Evolutionary conservation across 2,329 filamentous ascomycete species (phyloP).

Genomic region (Beauveria scarabaeidicola): DNA sequence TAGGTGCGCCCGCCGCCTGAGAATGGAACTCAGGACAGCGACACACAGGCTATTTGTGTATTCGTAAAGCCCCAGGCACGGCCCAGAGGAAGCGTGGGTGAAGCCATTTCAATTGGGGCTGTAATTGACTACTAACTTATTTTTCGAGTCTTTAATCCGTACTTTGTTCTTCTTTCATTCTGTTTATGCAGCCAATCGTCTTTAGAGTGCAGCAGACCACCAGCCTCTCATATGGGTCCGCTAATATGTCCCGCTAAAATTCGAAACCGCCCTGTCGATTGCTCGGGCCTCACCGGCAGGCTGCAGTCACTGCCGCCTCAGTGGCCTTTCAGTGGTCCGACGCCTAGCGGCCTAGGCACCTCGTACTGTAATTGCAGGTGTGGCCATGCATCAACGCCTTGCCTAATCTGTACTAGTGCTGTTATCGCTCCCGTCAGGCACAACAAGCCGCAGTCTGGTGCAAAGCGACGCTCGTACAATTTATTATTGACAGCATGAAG

Average conservation of each 20-base stretch:
- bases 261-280: background rate
- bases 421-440: conserved; percentile 3
- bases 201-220: background rate
- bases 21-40: too few relatives aligned
- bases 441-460: conserved; percentile 10
- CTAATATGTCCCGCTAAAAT: background rate
- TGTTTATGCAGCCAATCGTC: too few relatives aligned
- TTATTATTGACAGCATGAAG: background rate
- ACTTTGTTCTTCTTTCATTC: too few relatives aligned
- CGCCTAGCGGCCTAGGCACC: too few relatives aligned
- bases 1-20: too few relatives aligned
- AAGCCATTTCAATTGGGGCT: too few relatives aligned
- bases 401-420: background rate
- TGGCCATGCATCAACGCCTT: background rate
- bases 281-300: background rate
- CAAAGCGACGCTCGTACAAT: background rate
- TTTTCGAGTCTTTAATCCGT: too few relatives aligned
- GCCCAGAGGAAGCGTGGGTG: too few relatives aligned
- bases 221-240: background rate
- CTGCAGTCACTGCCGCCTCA: background rate
- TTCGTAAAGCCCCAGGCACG: too few relatives aligned
- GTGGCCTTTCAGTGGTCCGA: background rate
- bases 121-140: too few relatives aligned
- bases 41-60: too few relatives aligned
- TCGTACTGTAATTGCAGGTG: background rate